Conservation (phyloP, 1,284 basidiomycete genomes). For the Cryptococcus sp. region DNA sequence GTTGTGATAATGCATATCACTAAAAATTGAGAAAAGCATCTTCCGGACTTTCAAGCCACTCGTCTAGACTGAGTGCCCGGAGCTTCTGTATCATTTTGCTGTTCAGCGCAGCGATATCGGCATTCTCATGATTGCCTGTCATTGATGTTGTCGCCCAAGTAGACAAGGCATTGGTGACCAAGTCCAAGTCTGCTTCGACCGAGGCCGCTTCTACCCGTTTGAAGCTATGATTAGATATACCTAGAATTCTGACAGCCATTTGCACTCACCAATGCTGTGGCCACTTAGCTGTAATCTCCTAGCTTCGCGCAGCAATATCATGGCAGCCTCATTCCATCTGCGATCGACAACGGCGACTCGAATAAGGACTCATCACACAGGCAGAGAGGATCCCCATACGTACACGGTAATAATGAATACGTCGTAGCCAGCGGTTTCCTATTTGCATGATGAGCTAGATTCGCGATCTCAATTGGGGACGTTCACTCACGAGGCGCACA, state of each 20-base stretch:
- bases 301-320: slow-evolving; percentile 31
- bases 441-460: no score
- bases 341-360: not conserved
- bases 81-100: slow-evolving; percentile 34
- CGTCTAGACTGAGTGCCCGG: slow-evolving; percentile 21
- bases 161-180: slow-evolving; percentile 16
- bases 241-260: slow-evolving; percentile 16
- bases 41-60: slow-evolving; percentile 29
- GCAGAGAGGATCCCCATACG: no score
- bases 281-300: slow-evolving; percentile 22
- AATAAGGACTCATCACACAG: no score
- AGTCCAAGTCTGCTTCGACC: no score
- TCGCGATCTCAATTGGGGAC: no score
- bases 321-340: slow-evolving; percentile 35
- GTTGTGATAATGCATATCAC: not conserved
- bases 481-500: slow-evolving; percentile 6
- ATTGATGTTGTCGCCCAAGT: slow-evolving; percentile 30
- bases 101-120: slow-evolving; percentile 34
- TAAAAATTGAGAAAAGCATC: slow-evolving; percentile 10
- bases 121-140: slow-evolving; percentile 19
- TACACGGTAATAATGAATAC: no score
- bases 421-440: no score
- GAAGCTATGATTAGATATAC: no score
- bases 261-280: slow-evolving; percentile 10
- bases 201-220: no score